phyloP scores from a whole-genome alignment of 257 asterid species.

The Knoxia roxburghii region DNA sequence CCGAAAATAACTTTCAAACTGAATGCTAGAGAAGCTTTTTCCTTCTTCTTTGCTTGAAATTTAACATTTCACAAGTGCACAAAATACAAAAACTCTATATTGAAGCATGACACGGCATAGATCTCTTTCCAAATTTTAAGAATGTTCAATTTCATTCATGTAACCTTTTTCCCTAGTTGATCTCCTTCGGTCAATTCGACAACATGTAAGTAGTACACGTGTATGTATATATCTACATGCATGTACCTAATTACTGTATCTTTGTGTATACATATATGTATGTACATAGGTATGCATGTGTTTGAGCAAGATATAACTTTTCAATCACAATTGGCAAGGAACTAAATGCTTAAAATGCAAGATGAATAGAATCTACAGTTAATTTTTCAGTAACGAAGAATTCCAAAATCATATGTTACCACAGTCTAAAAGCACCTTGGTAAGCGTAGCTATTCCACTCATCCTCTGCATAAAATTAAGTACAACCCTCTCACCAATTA shows the following conservation, averaged over 20 bases:
- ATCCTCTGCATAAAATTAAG: slow-evolving; percentile 98
- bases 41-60: not conserved
- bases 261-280: too few species aligned
- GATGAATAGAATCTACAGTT: not conserved
- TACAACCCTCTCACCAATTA: slow-evolving; percentile 92
- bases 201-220: too few species aligned
- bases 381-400: not conserved
- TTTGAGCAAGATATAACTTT: not conserved
- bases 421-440: slow-evolving; percentile 49
- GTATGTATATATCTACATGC: too few species aligned
- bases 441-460: slow-evolving; percentile 98
- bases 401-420: slow-evolving; percentile 1
- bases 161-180: not conserved
- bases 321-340: not conserved
- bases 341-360: not conserved
- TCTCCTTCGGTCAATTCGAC: too few species aligned
- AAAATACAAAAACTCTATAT: not conserved
- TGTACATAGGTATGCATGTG: not conserved
- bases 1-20: not conserved
- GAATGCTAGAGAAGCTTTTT: not conserved
- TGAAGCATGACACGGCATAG: not conserved
- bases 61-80: not conserved
- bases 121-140: not conserved
- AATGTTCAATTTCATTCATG: not conserved
- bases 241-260: too few species aligned